Conservation (phyloP, 2,329 filamentous ascomycete genomes). For the Aspergillus fischeri region DNA sequence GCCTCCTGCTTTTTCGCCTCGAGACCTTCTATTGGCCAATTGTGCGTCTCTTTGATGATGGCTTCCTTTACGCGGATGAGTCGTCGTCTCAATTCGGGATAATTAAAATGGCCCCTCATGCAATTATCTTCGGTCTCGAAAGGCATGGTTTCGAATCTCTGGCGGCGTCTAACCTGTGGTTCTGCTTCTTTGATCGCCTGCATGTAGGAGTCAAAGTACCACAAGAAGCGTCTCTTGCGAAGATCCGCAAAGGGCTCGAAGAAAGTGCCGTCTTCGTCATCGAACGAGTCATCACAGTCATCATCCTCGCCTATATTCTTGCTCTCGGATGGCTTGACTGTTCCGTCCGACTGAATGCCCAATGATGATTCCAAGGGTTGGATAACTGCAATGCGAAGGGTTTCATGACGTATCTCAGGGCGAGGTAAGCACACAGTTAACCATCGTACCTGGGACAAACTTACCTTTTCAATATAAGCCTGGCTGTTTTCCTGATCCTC, state of each 20-base stretch:
- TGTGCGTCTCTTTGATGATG: conserved; percentile 66
- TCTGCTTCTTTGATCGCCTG: conserved; percentile 56
- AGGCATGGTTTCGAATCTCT: conserved; percentile 73
- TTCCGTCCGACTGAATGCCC: conserved; percentile 55
- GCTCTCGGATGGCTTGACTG: conserved; percentile 31
- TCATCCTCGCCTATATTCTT: conserved; percentile 30
- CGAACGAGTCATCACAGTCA: conserved; percentile 27
- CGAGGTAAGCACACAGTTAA: neutral
- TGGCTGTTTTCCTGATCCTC: conserved; percentile 70
- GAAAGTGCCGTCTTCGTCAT: conserved; percentile 50
- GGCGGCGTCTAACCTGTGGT: conserved; percentile 59
- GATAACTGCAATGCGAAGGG: conserved; percentile 78
- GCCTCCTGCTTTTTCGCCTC: conserved; percentile 60
- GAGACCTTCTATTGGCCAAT: conserved; percentile 69
- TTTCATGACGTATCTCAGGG: conserved; percentile 82
- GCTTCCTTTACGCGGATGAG: conserved; percentile 64
- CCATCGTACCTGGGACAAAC: conserved; percentile 10
- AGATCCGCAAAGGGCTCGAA: conserved; percentile 89
- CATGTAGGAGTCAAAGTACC: conserved; percentile 91
- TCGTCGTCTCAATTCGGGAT: conserved; percentile 66
- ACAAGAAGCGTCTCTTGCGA: conserved; percentile 86
- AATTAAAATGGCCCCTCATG: conserved; percentile 87
- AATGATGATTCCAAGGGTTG: conserved; percentile 78
- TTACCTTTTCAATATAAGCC: conserved; percentile 74
- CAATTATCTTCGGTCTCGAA: conserved; percentile 74